These are phyloP conservation scores for Serendipita sp. DNA, from an alignment of 768 basidiomycete genomes.

Conservation along the genomic window DNA sequence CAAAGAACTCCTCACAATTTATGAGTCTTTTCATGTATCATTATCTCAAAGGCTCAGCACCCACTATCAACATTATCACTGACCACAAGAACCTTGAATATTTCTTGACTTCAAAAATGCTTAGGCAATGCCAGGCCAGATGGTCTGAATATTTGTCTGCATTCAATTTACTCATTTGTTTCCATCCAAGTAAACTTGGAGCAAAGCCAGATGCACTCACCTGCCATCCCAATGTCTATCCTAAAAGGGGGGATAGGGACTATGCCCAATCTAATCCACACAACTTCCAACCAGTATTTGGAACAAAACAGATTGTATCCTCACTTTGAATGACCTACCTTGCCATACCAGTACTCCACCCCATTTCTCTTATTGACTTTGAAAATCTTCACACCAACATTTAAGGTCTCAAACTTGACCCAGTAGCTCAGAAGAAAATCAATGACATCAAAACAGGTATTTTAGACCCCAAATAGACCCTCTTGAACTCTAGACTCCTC, in stretches of 20 bases:
- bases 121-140: constrained; percentile 26
- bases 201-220: constrained; percentile 14
- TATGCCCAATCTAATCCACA: constrained; percentile 14
- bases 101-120: constrained; percentile 22
- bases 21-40: constrained; percentile 20
- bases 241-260: constrained; percentile 16
- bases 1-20: constrained; percentile 32
- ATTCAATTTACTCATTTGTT: constrained; percentile 20
- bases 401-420: not conserved
- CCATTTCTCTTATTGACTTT: not conserved
- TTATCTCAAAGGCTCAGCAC: constrained; percentile 18
- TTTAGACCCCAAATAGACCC: too few species aligned
- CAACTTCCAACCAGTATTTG: constrained; percentile 15
- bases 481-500: constrained; percentile 11
- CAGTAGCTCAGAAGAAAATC: too few species aligned
- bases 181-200: constrained; percentile 15
- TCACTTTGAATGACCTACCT: constrained; percentile 2
- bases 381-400: not conserved
- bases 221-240: constrained; percentile 14
- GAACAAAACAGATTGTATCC: constrained; percentile 11
- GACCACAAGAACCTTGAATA: constrained; percentile 29
- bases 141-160: constrained; percentile 25
- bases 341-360: not conserved
- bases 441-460: too few species aligned
- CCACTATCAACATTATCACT: constrained; percentile 16